Evolutionary conservation across 2,329 filamentous ascomycete genomes (phyloP), one percentile per base, ranked within the genome.

Genomic region (Byssochlamys sp.): DNA sequence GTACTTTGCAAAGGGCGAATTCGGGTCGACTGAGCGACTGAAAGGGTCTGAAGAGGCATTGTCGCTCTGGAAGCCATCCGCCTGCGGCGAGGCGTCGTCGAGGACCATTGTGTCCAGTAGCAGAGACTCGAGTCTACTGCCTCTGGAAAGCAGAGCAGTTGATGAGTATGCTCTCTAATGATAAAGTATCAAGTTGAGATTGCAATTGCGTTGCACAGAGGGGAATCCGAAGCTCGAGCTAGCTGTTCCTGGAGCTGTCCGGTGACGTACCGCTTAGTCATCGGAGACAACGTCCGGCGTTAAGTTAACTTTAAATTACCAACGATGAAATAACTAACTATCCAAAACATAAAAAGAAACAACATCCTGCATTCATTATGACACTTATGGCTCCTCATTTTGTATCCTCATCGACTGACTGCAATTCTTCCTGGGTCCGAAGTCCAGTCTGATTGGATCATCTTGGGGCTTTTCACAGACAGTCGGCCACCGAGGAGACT

Each of bases 41-140:
- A 35, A 55, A 10, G 57, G 12, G 48, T 55, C 53, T 24, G 11
- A 55, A 4, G 55, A 53, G 51, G 29, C 35, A 11, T 19, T 50
- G 19, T 26, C 35, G 25, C 33, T 29, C 7, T 53, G 27, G 25
- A 52, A 55, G 56, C 53, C 56, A 19, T 49, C 57, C 29, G 58
- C 58, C 57, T 67, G 62, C 2, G 65, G 60, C 1, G 63, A 66
- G 54, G 62, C 55, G 49, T 66, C 60, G 29, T 69, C 61, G 54
- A 68, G 58, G n/a, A 60, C 63, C 68, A 70, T 70, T 12, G 27
- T 51, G 49, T 27, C 49, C 49, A n/a, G 25, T 28, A 7, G 49
- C 27, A 27, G 49, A 28, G 10, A 26, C n/a, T 24, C 9, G 39
- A 33, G 31, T 33, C 31, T 33, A 11, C 31, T 10, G 31, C 14